Conservation (phyloP, 1,139 yeast genomes). For the Pichia sp. region DNA sequence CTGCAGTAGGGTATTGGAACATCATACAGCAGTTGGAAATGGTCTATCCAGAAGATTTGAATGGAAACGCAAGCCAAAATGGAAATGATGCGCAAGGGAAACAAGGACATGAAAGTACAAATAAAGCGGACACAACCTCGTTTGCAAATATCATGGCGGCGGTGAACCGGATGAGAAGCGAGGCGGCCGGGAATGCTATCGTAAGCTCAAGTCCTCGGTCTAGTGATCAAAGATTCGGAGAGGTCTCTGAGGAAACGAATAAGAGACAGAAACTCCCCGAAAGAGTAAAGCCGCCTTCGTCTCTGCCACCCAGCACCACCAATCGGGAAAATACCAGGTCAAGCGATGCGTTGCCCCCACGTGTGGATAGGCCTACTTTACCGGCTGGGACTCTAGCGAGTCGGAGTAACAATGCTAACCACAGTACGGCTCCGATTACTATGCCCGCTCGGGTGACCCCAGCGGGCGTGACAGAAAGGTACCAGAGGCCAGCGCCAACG, state of each 20-base stretch:
- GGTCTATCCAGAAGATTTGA: not conserved
- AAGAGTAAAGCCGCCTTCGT: conserved; percentile 3
- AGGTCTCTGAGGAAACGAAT: not conserved
- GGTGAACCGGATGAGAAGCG: conserved; percentile 45
- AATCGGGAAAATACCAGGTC: too few relatives aligned
- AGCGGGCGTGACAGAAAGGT: not conserved
- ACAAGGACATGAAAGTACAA: not conserved
- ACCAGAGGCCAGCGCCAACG: not conserved
- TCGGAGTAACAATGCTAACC: not conserved
- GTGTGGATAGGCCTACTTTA: conserved; percentile 4
- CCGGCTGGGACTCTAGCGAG: not conserved
- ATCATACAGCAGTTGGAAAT: not conserved
- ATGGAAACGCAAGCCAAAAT: not conserved
- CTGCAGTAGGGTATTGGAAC: too few relatives aligned
- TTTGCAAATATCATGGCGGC: conserved; percentile 63
- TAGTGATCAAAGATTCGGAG: conserved; percentile 8
- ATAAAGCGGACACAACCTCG: conserved; percentile 46
- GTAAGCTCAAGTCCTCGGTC: not conserved
- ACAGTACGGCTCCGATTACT: not conserved
- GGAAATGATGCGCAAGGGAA: not conserved
- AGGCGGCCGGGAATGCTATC: conserved; percentile 10
- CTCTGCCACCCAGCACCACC: too few relatives aligned
- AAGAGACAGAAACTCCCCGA: conserved; percentile 8
- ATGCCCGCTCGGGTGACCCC: not conserved
- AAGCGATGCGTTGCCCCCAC: conserved; percentile 2